A percentile compares a stretch with the other conserved stretches of the same genome.
phyloP scores from a whole-genome alignment of 2,329 filamentous ascomycete genomes.

The Didymella lethalis region DNA sequence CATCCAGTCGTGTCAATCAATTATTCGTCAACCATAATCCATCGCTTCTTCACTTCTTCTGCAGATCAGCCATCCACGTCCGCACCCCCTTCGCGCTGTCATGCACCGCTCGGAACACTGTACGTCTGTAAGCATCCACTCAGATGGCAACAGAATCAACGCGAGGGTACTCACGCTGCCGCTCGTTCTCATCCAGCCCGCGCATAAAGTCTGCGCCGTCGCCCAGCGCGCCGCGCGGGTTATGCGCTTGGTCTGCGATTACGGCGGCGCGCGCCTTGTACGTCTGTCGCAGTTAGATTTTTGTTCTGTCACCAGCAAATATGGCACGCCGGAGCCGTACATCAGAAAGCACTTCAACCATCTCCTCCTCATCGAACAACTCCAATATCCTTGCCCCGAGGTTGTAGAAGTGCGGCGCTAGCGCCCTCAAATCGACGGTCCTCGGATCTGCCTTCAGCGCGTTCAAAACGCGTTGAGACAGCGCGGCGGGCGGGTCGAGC shows the following conservation, averaged over 20 bases:
- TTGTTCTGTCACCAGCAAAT: background rate
- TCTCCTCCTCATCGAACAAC: slow-evolving; percentile 87
- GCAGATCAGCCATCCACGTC: slow-evolving; percentile 55
- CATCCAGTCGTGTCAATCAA: background rate
- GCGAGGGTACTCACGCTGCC: slow-evolving; percentile 61
- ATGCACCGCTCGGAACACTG: slow-evolving; percentile 59
- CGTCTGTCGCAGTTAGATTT: slow-evolving; percentile 58
- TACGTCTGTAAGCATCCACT: background rate
- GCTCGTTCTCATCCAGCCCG: slow-evolving; percentile 89
- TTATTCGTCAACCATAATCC: background rate
- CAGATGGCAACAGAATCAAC: background rate
- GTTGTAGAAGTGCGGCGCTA: slow-evolving; percentile 87
- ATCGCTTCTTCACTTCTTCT: slow-evolving; percentile 44
- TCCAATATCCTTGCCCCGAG: slow-evolving; percentile 87
- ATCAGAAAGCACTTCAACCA: slow-evolving; percentile 66
- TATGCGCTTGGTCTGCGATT: slow-evolving; percentile 87
- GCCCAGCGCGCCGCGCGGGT: slow-evolving; percentile 73
- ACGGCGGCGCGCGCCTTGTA: slow-evolving; percentile 83
- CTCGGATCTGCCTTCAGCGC: slow-evolving; percentile 90
- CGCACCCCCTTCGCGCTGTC: slow-evolving; percentile 57
- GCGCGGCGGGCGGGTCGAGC: slow-evolving; percentile 79
- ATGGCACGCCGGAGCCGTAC: slow-evolving; percentile 34
- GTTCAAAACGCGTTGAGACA: slow-evolving; percentile 82
- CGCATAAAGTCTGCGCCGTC: slow-evolving; percentile 81
- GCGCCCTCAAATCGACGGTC: slow-evolving; percentile 81